Percentiles rank a stretch among this genome's conserved stretches.
These are phyloP conservation scores for Monilinia fructicola DNA, from an alignment of 2,329 filamentous ascomycete species.

Conservation along the genomic window DNA sequence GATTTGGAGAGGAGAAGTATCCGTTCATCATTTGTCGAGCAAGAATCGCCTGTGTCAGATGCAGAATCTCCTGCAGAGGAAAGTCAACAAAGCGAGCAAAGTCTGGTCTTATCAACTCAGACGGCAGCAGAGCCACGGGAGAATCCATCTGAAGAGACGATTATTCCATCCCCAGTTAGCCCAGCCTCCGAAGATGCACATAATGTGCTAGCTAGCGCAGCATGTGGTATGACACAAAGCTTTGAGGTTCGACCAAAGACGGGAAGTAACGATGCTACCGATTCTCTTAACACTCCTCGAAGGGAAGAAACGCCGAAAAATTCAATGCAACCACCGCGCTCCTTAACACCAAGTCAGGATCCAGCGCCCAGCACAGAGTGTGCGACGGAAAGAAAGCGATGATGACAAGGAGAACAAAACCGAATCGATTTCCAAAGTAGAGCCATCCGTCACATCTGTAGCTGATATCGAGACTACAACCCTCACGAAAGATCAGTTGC, in stretches of 20 bases:
- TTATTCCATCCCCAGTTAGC: neutral
- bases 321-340: neutral
- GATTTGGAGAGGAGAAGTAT: conserved; percentile 37
- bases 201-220: neutral
- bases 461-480: conserved; percentile 48
- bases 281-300: neutral
- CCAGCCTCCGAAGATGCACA: neutral
- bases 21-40: conserved; percentile 32
- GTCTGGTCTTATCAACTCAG: neutral
- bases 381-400: neutral
- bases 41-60: conserved; percentile 21
- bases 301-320: neutral
- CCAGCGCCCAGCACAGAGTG: neutral
- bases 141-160: neutral
- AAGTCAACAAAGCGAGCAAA: neutral
- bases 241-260: neutral
- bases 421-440: conserved; percentile 4
- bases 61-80: neutral
- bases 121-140: neutral
- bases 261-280: conserved; percentile 6
- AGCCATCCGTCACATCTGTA: conserved; percentile 44
- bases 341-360: conserved; percentile 29
- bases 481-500: conserved; percentile 62
- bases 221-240: neutral
- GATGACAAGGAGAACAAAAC: neutral